Percentiles rank a stretch among this genome's conserved stretches.
phyloP scores from a whole-genome alignment of 495 filamentous ascomycete species.

The Articulospora tetracladia region DNA sequence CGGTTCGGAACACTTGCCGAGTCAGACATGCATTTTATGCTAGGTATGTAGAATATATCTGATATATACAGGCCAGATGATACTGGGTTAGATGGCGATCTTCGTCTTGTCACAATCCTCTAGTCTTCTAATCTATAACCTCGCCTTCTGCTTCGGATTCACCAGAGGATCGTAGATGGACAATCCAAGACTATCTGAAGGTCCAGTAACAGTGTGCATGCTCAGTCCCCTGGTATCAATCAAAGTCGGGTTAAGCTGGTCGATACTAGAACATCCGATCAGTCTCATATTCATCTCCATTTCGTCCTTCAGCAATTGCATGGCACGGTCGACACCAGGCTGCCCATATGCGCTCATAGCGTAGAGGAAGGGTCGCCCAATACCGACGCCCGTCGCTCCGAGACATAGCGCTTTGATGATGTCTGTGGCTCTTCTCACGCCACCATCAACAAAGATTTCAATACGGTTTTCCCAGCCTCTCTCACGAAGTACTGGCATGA shows the following conservation, averaged over 20 bases:
- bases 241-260: constrained; percentile 72
- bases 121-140: constrained; percentile 31
- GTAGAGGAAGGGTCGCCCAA: constrained; percentile 91
- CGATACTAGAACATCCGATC: constrained; percentile 71
- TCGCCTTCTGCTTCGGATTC: constrained; percentile 57
- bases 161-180: constrained; percentile 50
- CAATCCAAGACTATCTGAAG: constrained; percentile 61
- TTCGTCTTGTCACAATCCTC: neutral
- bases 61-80: constrained; percentile 6
- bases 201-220: constrained; percentile 61
- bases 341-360: constrained; percentile 94
- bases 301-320: constrained; percentile 95
- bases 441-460: constrained; percentile 90
- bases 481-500: constrained; percentile 88
- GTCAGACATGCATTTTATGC: neutral
- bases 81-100: neutral
- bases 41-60: neutral
- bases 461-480: constrained; percentile 78
- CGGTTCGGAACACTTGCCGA: no score
- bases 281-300: constrained; percentile 99
- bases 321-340: constrained; percentile 82
- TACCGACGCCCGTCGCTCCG: constrained; percentile 89
- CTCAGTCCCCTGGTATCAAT: constrained; percentile 71
- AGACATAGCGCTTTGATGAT: constrained; percentile 95
- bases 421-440: constrained; percentile 85